A percentile compares a stretch with the other conserved stretches of the same genome.
These are phyloP conservation scores for Litchi chinensis DNA, from an alignment of 345 rosid species.

Conservation along the genomic window DNA sequence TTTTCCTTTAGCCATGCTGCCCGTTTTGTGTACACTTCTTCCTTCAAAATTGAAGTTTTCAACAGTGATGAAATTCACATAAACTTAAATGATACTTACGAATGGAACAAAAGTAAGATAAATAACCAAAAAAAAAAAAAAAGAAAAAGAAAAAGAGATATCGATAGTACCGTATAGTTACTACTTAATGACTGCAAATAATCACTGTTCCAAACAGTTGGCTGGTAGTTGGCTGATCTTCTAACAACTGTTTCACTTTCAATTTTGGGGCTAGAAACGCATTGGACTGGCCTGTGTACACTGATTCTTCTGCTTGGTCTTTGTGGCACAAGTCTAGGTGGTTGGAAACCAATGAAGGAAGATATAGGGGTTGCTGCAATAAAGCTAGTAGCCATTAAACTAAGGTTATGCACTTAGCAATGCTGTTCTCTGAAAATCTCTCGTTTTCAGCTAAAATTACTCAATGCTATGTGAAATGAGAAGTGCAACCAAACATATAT, in stretches of 20 bases:
- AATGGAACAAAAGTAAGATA: too few species aligned
- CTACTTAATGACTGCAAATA: slow-evolving; percentile 1
- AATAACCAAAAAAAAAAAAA: neutral
- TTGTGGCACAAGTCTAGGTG: neutral
- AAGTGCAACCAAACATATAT: too few species aligned
- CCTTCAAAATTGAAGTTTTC: neutral
- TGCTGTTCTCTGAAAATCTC: too few species aligned
- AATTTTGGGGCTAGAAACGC: neutral
- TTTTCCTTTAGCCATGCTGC: neutral
- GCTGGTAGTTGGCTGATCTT: slow-evolving; percentile 11
- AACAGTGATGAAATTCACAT: neutral
- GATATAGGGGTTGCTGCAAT: neutral
- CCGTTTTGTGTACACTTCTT: neutral
- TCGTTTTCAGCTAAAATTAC: too few species aligned
- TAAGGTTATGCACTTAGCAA: too few species aligned
- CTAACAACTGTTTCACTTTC: neutral
- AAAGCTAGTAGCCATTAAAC: neutral
- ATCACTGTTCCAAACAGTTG: slow-evolving; percentile 5
- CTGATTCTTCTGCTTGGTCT: neutral
- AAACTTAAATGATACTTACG: neutral
- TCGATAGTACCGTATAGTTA: neutral
- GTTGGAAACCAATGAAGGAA: neutral
- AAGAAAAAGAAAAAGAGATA: neutral
- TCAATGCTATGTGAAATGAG: too few species aligned
- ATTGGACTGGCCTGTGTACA: neutral